A percentile compares a stretch with the other conserved stretches of the same genome.
Evolutionary conservation across 2,329 filamentous ascomycete genomes (phyloP).

Genomic region (Bipolaris victoriae): DNA sequence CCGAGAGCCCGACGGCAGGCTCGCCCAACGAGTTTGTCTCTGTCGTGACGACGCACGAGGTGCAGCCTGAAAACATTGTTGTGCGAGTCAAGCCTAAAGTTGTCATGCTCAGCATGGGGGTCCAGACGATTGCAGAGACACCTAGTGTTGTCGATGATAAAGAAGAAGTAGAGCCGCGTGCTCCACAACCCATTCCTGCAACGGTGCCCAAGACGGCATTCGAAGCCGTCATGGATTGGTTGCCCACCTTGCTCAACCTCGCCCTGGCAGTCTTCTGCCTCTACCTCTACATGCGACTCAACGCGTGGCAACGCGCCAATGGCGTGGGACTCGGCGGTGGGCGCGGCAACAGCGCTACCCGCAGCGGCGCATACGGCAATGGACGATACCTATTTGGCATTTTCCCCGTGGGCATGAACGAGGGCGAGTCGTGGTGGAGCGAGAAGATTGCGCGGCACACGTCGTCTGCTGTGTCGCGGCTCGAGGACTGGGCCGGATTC

Average conservation of each 20-base stretch:
- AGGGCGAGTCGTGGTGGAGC: constrained; percentile 18
- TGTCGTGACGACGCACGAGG: constrained; percentile 7
- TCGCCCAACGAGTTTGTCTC: constrained; percentile 1
- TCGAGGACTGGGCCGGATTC: constrained; percentile 24
- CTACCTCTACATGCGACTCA: constrained; percentile 11
- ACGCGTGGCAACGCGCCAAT: constrained; percentile 22
- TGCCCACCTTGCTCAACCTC: constrained; percentile 5
- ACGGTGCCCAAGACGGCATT: background rate
- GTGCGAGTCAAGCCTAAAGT: background rate
- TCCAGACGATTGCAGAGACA: constrained; percentile 5
- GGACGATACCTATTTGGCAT: constrained; percentile 27
- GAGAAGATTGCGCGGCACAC: constrained; percentile 20
- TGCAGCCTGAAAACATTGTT: constrained; percentile 5
- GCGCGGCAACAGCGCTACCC: constrained; percentile 13
- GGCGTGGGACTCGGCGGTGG: constrained; percentile 18
- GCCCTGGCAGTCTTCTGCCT: constrained; percentile 15
- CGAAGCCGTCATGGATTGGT: background rate
- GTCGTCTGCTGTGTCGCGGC: constrained; percentile 12
- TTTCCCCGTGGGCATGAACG: constrained; percentile 25
- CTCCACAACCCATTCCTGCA: background rate
- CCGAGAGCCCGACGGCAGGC: background rate
- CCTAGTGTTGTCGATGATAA: background rate
- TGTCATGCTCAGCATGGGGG: background rate
- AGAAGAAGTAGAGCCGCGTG: background rate
- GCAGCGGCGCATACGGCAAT: constrained; percentile 21